phyloP scores from a whole-genome alignment of 352 stramenopile genomes.

The Globisporangium spinosum region DNA sequence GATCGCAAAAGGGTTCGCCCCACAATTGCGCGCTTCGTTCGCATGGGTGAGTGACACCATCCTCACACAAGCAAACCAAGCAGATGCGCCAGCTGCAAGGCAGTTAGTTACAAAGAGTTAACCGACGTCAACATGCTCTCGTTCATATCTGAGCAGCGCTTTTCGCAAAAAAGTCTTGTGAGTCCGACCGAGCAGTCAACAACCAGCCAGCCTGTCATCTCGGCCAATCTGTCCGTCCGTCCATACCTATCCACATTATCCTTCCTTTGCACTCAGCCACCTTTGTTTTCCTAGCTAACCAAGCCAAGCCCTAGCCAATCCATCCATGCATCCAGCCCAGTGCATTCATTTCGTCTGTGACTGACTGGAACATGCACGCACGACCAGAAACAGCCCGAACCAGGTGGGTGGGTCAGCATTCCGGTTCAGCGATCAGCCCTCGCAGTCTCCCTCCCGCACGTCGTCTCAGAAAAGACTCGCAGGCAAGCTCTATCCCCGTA shows the following conservation, averaged over 20 bases:
- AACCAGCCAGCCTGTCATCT: neutral
- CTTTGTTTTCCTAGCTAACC: neutral
- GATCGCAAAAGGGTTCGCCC: too few species aligned
- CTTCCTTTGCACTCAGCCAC: neutral
- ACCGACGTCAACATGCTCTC: neutral
- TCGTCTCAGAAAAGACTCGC: neutral
- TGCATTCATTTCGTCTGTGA: neutral
- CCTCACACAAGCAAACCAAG: neutral
- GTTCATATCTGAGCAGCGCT: neutral
- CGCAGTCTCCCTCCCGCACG: neutral
- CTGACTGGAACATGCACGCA: too few species aligned
- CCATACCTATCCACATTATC: neutral
- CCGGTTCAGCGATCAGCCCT: neutral
- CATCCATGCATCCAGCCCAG: neutral
- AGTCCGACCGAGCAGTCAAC: neutral
- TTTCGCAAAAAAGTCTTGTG: neutral
- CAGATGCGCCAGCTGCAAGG: neutral
- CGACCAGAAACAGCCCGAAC: neutral
- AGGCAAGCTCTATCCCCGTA: neutral
- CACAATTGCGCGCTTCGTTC: neutral
- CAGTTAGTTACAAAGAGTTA: neutral
- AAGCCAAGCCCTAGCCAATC: neutral
- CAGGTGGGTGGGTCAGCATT: neutral
- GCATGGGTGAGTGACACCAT: neutral
- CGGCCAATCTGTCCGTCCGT: neutral